Evolutionary conservation across 2,329 filamentous ascomycete genomes (phyloP), one percentile per base, ranked within the genome.

Genomic region (Kalmusia sp.): DNA sequence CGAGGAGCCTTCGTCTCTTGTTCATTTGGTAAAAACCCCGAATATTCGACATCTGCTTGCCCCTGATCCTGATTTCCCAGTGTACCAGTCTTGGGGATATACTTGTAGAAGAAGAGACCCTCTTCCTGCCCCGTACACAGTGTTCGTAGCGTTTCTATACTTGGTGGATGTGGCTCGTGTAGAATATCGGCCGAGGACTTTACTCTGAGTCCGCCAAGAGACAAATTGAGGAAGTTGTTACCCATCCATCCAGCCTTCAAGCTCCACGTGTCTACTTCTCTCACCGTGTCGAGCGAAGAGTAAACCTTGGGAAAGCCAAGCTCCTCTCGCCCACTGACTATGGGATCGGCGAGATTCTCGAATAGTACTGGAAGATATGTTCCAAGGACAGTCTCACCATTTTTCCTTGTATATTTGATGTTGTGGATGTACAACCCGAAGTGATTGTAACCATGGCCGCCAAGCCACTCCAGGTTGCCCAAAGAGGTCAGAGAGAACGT

Each of bases 401-500:
- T 66, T 2, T 76, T 72, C 58, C 80, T 82, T 1, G 70, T 76
- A 58, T 86, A 87, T 55, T 85, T 70, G 1, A 88, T 81, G 0
- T 83, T 85, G 55, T 88, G 86, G 14, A 89, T 80, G 62, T 85
- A 87, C 0, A 89, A 76, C 0, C 84, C 85, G 12, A 85, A 72
- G 58, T 82, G 79, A 15, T 74, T 79, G 64, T 88, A 88, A 1
- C 85, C 84, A 0, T 73, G 48, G 0, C 85, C 85, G 3, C 82
- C 84, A 0, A 89, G 78, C 85, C 85, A 88, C 25, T 81, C 76
- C 76, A 88, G 80, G 0, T 80, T 79, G 31, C 60, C 58, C 2
- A 79, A 65, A 17, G 74, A 73, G 2, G 74, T 76, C 17, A 70
- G 65, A 0, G 68, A 64, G 48, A 79, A 72, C 9, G 69, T 75